Conservation (phyloP, 768 basidiomycete species). For the Amanita rimosa region DNA sequence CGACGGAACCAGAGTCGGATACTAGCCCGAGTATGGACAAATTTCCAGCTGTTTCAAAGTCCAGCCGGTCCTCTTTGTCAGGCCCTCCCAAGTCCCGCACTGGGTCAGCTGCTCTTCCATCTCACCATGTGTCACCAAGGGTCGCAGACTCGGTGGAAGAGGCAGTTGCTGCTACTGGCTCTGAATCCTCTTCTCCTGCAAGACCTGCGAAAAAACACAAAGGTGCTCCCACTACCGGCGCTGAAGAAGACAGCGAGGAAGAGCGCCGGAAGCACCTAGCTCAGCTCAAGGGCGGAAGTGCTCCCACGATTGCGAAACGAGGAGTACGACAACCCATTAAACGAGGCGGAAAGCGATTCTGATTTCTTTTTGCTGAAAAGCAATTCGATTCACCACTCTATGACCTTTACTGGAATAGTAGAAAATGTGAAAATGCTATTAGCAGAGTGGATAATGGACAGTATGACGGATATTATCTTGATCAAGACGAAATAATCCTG, state of each 20-base stretch:
- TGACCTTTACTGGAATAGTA: neutral
- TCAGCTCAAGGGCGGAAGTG: slow-evolving; percentile 2
- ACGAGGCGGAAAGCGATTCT: slow-evolving; percentile 68
- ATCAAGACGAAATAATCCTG: neutral
- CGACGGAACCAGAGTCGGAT: slow-evolving; percentile 34
- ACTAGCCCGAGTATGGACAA: slow-evolving; percentile 13
- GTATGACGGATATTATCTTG: no score
- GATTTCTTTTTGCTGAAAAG: slow-evolving; percentile 12
- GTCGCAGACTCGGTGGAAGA: neutral
- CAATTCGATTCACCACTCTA: neutral
- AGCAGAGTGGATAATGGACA: no score
- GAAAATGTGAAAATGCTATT: neutral
- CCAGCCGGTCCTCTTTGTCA: slow-evolving; percentile 10
- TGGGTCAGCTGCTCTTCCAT: neutral
- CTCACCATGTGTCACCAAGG: neutral
- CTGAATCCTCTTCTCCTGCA: slow-evolving; percentile 41
- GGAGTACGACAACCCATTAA: slow-evolving; percentile 66
- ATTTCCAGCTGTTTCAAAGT: slow-evolving; percentile 7
- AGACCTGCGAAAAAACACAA: slow-evolving; percentile 42
- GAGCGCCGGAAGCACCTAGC: slow-evolving; percentile 32
- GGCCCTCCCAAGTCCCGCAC: slow-evolving; percentile 3
- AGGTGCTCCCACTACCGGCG: slow-evolving; percentile 14
- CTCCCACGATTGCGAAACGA: slow-evolving; percentile 27
- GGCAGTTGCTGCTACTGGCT: slow-evolving; percentile 16
- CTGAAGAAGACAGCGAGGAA: slow-evolving; percentile 47